Conservation (phyloP, 208 protist genomes). For the Leishmania gerbilli region DNA sequence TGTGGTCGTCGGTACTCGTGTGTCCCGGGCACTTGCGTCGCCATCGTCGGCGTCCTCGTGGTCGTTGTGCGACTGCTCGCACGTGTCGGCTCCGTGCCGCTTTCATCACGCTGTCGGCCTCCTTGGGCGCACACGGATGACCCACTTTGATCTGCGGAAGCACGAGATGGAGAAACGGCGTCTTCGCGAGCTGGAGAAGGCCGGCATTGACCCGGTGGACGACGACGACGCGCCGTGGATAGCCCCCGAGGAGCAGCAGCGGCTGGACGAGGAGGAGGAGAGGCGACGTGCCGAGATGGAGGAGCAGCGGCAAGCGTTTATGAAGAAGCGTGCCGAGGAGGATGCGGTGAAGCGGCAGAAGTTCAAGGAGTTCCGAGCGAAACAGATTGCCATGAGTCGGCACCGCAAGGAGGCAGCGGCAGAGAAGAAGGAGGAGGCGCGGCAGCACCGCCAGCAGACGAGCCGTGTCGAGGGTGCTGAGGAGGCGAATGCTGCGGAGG, state of each 20-base stretch:
- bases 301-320: constrained; percentile 51
- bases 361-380: constrained; percentile 78
- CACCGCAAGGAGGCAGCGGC: constrained; percentile 59
- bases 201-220: constrained; percentile 56
- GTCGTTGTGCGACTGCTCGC: background rate
- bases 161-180: constrained; percentile 80
- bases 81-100: background rate
- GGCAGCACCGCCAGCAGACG: constrained; percentile 30
- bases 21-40: background rate
- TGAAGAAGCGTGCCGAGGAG: constrained; percentile 63
- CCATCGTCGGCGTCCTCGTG: background rate
- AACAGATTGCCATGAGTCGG: constrained; percentile 76
- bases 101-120: constrained; percentile 1
- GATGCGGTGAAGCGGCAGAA: constrained; percentile 64
- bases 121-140: constrained; percentile 20
- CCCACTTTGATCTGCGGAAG: constrained; percentile 71
- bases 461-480: constrained; percentile 28
- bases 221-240: constrained; percentile 72
- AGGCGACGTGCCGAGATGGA: constrained; percentile 49
- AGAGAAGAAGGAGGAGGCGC: constrained; percentile 46
- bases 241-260: constrained; percentile 76
- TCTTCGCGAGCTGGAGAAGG: constrained; percentile 71
- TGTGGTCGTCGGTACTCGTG: background rate
- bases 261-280: constrained; percentile 66
- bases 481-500: constrained; percentile 3